A percentile compares a stretch with the other conserved stretches of the same genome.
Evolutionary conservation across 2,329 filamentous ascomycete species (phyloP).

Genomic region (Nigrospora osmanthi): DNA sequence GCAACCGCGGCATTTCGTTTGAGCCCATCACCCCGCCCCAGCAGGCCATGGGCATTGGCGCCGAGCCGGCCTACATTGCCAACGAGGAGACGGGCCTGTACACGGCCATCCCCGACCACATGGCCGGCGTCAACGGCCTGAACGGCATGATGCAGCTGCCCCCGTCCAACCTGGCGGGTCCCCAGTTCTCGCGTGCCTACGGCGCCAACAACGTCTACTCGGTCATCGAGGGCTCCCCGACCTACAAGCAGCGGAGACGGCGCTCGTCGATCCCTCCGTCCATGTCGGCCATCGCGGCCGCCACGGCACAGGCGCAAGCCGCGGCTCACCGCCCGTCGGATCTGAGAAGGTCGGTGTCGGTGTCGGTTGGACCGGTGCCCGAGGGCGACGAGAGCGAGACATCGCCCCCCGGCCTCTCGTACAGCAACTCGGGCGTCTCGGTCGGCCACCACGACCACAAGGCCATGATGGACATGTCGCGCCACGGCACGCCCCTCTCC

Average conservation of each 20-base stretch:
- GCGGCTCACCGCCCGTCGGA: constrained; percentile 77
- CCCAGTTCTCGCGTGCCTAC: constrained; percentile 72
- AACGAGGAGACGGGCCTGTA: constrained; percentile 97
- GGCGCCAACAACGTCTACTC: constrained; percentile 77
- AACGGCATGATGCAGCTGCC: constrained; percentile 89
- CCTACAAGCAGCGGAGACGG: constrained; percentile 93
- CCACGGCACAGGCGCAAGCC: constrained; percentile 47
- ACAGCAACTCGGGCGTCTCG: constrained; percentile 61
- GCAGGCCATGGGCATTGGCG: constrained; percentile 70
- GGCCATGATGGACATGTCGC: constrained; percentile 75
- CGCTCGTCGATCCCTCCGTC: constrained; percentile 86
- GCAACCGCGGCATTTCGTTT: constrained; percentile 89
- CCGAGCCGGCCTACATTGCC: constrained; percentile 93
- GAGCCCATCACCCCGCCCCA: constrained; percentile 96
- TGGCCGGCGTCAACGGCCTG: constrained; percentile 62
- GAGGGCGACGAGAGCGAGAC: constrained; percentile 77
- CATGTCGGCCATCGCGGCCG: constrained; percentile 60
- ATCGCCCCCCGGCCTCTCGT: constrained; percentile 69
- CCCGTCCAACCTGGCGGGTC: constrained; percentile 72
- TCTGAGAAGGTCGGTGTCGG: constrained; percentile 82
- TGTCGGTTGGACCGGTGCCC: constrained; percentile 72
- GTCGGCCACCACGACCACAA: constrained; percentile 57
- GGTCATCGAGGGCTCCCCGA: constrained; percentile 94
- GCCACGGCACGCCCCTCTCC: constrained; percentile 84
- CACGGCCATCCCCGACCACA: constrained; percentile 86